phyloP scores from a whole-genome alignment of 139 green algal species.

The Gonium pectorale region DNA sequence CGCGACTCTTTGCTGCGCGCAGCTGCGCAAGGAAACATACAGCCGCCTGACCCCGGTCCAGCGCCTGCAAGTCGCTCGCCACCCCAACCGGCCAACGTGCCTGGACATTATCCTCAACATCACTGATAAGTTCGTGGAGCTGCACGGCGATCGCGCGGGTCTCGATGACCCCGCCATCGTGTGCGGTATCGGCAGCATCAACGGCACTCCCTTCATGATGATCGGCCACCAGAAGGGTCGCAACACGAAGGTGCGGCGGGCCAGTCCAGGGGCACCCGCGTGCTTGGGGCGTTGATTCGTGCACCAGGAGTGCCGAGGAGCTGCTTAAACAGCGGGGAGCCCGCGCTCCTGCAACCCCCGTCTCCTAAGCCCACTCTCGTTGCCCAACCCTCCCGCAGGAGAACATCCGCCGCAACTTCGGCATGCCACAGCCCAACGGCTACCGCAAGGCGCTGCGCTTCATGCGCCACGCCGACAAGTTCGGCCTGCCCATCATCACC shows the following conservation, averaged over 20 bases:
- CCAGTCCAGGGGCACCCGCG: too few relatives aligned
- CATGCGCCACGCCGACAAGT: constrained; percentile 97
- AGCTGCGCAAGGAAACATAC: constrained; percentile 96
- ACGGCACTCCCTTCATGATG: constrained; percentile 96
- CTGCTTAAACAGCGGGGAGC: too few relatives aligned
- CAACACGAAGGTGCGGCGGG: constrained; percentile 91
- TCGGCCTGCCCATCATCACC: constrained; percentile 96
- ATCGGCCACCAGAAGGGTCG: constrained; percentile 98
- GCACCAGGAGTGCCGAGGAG: too few relatives aligned
- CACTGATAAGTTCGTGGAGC: constrained; percentile 95
- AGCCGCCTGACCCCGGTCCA: constrained; percentile 91
- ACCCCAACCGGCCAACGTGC: constrained; percentile 96
- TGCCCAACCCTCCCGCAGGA: constrained; percentile 69
- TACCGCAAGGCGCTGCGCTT: constrained; percentile 98
- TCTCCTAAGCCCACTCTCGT: too few relatives aligned
- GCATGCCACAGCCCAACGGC: constrained; percentile 95
- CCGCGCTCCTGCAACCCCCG: too few relatives aligned
- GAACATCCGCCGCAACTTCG: constrained; percentile 96
- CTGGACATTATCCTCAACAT: constrained; percentile 98
- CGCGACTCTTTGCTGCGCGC: constrained; percentile 4
- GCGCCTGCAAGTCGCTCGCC: constrained; percentile 93
- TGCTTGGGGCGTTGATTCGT: too few relatives aligned
- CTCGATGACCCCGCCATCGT: constrained; percentile 96
- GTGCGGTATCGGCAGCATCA: constrained; percentile 92
- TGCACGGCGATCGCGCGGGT: constrained; percentile 94